A percentile compares a stretch with the other conserved stretches of the same genome.
phyloP scores from a whole-genome alignment of 768 basidiomycete genomes.

The Amanita fuliginea region DNA sequence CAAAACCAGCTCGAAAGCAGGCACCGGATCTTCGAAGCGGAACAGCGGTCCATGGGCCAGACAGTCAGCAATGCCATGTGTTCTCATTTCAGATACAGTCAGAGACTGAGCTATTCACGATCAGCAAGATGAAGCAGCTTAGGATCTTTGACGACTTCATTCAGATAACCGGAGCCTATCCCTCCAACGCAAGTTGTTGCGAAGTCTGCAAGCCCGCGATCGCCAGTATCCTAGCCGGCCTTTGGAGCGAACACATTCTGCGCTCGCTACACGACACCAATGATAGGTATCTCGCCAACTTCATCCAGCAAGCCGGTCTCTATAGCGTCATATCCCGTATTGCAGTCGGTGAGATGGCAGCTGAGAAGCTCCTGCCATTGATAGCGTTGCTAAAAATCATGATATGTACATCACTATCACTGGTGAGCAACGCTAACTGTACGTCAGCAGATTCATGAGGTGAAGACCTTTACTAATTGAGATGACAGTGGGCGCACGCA shows the following conservation, averaged over 20 bases:
- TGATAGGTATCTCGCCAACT: conserved; percentile 58
- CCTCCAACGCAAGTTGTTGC: conserved; percentile 43
- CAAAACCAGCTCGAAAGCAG: conserved; percentile 53
- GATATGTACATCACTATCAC: conserved; percentile 46
- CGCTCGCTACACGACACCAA: conserved; percentile 68
- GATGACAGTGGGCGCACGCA: conserved; percentile 33
- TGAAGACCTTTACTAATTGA: neutral
- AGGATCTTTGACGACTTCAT: conserved; percentile 46
- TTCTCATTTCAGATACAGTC: conserved; percentile 50
- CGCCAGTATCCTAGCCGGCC: conserved; percentile 37
- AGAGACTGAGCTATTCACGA: conserved; percentile 57
- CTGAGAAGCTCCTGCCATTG: conserved; percentile 55
- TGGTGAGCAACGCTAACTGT: conserved; percentile 6
- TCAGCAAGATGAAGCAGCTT: conserved; percentile 54
- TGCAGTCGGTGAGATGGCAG: conserved; percentile 59
- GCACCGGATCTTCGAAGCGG: conserved; percentile 44
- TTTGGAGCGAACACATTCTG: conserved; percentile 58
- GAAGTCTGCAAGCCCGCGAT: conserved; percentile 67
- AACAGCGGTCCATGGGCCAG: conserved; percentile 60
- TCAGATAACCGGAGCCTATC: conserved; percentile 31
- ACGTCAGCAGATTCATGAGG: neutral
- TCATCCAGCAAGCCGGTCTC: conserved; percentile 62
- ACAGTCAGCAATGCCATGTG: conserved; percentile 50
- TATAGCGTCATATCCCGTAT: conserved; percentile 67
- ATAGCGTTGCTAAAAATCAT: conserved; percentile 57